Evolutionary conservation across 495 filamentous ascomycete species (phyloP).

Genomic region (Choiromyces venosus): DNA sequence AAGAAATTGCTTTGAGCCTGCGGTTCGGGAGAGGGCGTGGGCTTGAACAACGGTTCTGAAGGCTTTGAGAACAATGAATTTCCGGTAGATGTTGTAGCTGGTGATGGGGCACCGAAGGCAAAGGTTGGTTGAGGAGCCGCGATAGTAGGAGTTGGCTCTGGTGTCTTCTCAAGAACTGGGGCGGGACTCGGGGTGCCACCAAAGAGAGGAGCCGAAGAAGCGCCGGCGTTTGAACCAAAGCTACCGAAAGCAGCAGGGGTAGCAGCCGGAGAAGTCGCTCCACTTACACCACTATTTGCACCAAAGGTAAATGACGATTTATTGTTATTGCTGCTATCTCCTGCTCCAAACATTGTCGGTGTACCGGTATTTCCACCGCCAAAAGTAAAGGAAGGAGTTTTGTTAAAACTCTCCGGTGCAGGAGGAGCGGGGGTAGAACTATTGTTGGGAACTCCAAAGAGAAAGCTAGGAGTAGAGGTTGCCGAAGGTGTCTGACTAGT

Average conservation of each 20-base stretch:
- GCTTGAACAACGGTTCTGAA: constrained; percentile 24
- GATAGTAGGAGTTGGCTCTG: constrained; percentile 19
- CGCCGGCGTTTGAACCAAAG: constrained; percentile 23
- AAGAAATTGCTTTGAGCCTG: constrained; percentile 21
- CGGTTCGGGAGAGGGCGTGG: constrained; percentile 22
- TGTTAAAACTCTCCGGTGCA: constrained; percentile 21
- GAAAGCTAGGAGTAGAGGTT: constrained; percentile 25
- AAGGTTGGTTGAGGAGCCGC: constrained; percentile 28
- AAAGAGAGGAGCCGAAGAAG: constrained; percentile 15
- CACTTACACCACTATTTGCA: constrained; percentile 5
- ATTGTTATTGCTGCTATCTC: constrained; percentile 22
- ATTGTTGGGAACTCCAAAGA: constrained; percentile 19
- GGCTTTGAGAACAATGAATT: constrained; percentile 29
- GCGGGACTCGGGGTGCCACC: constrained; percentile 19
- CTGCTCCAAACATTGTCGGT: constrained; percentile 26
- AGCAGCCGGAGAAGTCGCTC: constrained; percentile 10
- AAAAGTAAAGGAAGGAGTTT: constrained; percentile 29
- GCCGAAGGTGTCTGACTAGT: constrained; percentile 18
- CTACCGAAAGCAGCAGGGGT: constrained; percentile 16
- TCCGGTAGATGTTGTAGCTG: constrained; percentile 14
- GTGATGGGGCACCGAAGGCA: constrained; percentile 25
- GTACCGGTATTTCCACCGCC: constrained; percentile 11
- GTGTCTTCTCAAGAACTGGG: constrained; percentile 16
- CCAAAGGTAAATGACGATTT: constrained; percentile 37
- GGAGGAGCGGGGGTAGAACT: constrained; percentile 14